A percentile compares a stretch with the other conserved stretches of the same genome.
Evolutionary conservation across 2,329 filamentous ascomycete genomes (phyloP).

Genomic region (Ophiostoma australiae): DNA sequence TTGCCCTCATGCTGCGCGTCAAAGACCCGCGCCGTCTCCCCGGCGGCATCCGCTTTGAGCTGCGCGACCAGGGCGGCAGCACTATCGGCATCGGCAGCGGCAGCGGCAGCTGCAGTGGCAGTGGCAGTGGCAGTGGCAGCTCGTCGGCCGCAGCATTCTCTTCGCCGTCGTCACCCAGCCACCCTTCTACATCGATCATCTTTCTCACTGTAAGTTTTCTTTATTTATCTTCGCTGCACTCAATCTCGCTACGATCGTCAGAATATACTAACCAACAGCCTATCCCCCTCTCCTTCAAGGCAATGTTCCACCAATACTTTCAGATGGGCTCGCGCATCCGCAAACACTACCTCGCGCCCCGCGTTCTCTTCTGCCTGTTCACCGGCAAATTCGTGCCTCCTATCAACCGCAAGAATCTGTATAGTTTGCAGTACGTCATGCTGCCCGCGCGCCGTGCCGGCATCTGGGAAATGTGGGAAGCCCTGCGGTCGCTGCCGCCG

Average conservation of each 20-base stretch:
- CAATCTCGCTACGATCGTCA: background rate
- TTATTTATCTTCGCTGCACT: background rate
- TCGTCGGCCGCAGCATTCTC: conserved; percentile 24
- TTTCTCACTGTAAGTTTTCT: conserved; percentile 54
- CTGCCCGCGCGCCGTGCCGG: conserved; percentile 75
- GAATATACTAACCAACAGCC: conserved; percentile 50
- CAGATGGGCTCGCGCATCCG: conserved; percentile 87
- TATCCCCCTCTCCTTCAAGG: conserved; percentile 80
- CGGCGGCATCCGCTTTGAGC: conserved; percentile 87
- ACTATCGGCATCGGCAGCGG: conserved; percentile 43
- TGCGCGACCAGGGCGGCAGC: conserved; percentile 53
- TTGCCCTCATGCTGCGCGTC: conserved; percentile 90
- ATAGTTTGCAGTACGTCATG: conserved; percentile 97
- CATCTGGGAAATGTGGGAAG: conserved; percentile 80
- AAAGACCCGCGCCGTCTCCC: conserved; percentile 90
- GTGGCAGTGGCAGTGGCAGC: conserved; percentile 26
- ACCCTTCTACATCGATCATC: conserved; percentile 72
- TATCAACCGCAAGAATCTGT: conserved; percentile 89
- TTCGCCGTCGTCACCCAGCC: conserved; percentile 38
- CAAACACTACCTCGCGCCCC: conserved; percentile 89
- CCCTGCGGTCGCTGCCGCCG: conserved; percentile 51
- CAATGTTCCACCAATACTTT: conserved; percentile 97
- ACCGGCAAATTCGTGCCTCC: conserved; percentile 92
- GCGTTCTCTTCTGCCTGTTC: conserved; percentile 79
- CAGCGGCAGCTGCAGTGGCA: too few species aligned